These are phyloP conservation scores for Cladophialophora yegresii DNA, from an alignment of 2,329 filamentous ascomycete species.

Conservation along the genomic window DNA sequence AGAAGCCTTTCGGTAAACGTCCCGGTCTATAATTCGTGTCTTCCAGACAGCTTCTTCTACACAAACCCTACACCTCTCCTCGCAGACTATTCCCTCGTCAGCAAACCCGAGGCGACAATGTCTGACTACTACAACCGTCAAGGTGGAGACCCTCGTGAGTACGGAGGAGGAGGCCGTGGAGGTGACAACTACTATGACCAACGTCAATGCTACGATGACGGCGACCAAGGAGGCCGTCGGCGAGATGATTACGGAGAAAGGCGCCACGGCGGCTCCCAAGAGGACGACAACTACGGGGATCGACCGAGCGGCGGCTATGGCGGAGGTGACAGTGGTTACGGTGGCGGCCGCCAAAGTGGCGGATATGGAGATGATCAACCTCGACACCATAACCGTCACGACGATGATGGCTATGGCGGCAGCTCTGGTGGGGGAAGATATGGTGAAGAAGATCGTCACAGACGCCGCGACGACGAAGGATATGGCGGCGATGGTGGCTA, in stretches of 20 bases:
- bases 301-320: not conserved
- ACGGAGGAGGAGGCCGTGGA: slow-evolving; percentile 30
- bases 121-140: slow-evolving; percentile 31
- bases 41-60: not conserved
- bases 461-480: slow-evolving; percentile 32
- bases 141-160: slow-evolving; percentile 30
- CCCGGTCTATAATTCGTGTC: not conserved
- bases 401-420: slow-evolving; percentile 29
- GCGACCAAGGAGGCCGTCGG: slow-evolving; percentile 23
- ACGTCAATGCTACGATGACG: slow-evolving; percentile 30
- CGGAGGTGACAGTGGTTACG: slow-evolving; percentile 14
- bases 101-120: slow-evolving; percentile 15
- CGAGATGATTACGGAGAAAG: slow-evolving; percentile 28
- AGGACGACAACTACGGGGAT: slow-evolving; percentile 25
- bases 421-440: slow-evolving; percentile 39
- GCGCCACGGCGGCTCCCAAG: slow-evolving; percentile 21
- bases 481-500: slow-evolving; percentile 26
- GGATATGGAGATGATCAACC: slow-evolving; percentile 15
- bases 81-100: slow-evolving; percentile 1
- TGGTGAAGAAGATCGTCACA: slow-evolving; percentile 15
- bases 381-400: slow-evolving; percentile 25
- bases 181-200: slow-evolving; percentile 33
- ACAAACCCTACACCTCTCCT: not conserved
- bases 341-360: not conserved
- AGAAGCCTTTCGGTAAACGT: not conserved